Evolutionary conservation across 208 protist species (phyloP), one percentile per base, ranked within the genome.

Genomic region (Entamoeba nuttalli): DNA sequence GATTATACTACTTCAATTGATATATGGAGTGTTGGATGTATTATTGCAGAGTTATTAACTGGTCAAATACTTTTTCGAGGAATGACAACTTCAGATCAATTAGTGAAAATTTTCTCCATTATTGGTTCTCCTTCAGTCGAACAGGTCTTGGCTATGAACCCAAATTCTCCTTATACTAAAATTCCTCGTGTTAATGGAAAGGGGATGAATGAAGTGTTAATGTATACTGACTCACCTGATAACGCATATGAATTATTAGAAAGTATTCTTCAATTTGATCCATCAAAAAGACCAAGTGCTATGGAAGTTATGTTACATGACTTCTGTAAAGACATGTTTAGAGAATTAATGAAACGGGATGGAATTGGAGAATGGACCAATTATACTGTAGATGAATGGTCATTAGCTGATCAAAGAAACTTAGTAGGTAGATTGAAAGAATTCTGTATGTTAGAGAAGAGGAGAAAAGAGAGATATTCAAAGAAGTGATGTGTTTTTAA

Each of bases 1-100:
- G 4, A 94, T 30, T 96, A 96, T 94, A 93, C 62, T 3, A 62
- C 93, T 14, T 17, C 51, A 21, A 98, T 99, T 44, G 99, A 99
- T 95, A 99, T 99, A 97, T 99, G 99, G 98, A 98, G 98, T 0
- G 97, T 99, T 5, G 99, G 99, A 5, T 99, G 99, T 97, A 99
- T 99, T 95, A 96, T 99, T 4, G 98, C 98, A 0, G 99, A 99
- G 96, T 96, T 99, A 21, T 96, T 99, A 14, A 96, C 97, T 14
- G 98, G 98, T 3, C 98, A 98, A 94, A 98, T 98, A 41, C 98
- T 99, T 52, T 99, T 99, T 95, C 98, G 98, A 4, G 98, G 98
- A 19, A 94, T 71, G 30, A 96, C 95, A 3, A 96, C 96, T 19
- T 96, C 96, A n/a, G 97, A 98, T 55, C 97, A 98, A 93, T 52